Base-by-base conservation (phyloP, 2,329 filamentous ascomycete species). In the Microsporum audouinii region DNA sequence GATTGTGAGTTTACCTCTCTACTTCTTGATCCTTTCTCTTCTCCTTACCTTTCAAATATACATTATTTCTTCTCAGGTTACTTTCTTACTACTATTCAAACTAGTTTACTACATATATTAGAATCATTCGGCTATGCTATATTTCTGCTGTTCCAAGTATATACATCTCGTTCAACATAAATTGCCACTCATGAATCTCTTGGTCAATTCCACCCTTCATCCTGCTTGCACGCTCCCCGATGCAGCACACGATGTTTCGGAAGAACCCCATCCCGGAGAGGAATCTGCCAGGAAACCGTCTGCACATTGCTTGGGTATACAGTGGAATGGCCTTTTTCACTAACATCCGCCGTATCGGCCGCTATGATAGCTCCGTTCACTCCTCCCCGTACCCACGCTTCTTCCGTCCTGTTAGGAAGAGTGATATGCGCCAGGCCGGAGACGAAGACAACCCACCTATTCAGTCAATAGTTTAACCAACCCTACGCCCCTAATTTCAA, bases 381-480 rank as follows among this genome's bases (percentile, higher is more conserved):
- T 1, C 77, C 77, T 5, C 77, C 77, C 0, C 65, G 45, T 5
- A 79, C 62, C 65, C 68, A 74, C 0, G 71, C 74, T 59, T 74
- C 71, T 17, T 71, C 66, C 0, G 67, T 71, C 5, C 71, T 69
- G 64, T 74, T 71, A 5, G 76, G 75, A 0, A 79, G 65, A 2
- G 72, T 77, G 60, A 79, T 71, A 60, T 77, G 73, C 0, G 72
- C 72, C 14, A 75, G 49, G 0, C 78, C 78, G 1, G 72, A 73
- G 5, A 74, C 65, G 61, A 78, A 77, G n/a, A 70, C 47, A 4
- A 73, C 70, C 70, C 68, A 72, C 64, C 70, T 71, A 45, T 41
- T 41, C 2, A 3, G 29, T 8, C 12, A 36, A 56, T 47, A 8
- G 51, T 55, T 36, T 10, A 23, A 41, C 41, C 45, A n/a, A n/a